These are phyloP conservation scores for Arabidopsis hybrid DNA, from an alignment of 441 rosid species.

Conservation along the genomic window DNA sequence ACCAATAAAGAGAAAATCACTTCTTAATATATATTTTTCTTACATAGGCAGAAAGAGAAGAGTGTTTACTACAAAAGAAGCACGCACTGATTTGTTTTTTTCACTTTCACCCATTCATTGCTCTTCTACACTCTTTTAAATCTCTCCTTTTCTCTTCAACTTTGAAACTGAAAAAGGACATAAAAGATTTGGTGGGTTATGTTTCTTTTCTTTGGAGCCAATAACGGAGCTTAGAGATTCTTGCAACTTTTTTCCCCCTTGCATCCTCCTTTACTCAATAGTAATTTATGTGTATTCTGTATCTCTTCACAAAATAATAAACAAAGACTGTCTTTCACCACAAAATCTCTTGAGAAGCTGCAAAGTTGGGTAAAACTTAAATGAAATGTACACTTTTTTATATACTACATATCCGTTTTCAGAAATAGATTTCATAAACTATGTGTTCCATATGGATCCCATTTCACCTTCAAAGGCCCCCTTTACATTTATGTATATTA, in stretches of 20 bases:
- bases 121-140: constrained; percentile 17
- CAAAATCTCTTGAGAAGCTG: not conserved
- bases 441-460: constrained; percentile 8
- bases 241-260: no score
- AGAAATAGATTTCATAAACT: not conserved
- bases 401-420: not conserved
- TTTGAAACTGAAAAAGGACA: constrained; percentile 1
- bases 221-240: not conserved
- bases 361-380: no score
- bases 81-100: constrained; percentile 9
- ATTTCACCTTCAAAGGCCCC: not conserved
- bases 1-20: not conserved
- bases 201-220: constrained; percentile 5
- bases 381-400: no score
- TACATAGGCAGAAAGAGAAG: constrained; percentile 4
- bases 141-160: not conserved
- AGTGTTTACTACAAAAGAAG: constrained; percentile 30
- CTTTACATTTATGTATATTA: not conserved
- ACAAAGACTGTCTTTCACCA: not conserved
- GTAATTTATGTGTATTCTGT: not conserved
- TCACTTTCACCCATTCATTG: constrained; percentile 9
- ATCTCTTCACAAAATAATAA: not conserved
- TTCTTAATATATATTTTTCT: not conserved
- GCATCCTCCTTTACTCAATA: not conserved
- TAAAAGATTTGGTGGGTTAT: not conserved